Conservation (phyloP, 2,329 filamentous ascomycete species). For the Colletotrichum magnum region DNA sequence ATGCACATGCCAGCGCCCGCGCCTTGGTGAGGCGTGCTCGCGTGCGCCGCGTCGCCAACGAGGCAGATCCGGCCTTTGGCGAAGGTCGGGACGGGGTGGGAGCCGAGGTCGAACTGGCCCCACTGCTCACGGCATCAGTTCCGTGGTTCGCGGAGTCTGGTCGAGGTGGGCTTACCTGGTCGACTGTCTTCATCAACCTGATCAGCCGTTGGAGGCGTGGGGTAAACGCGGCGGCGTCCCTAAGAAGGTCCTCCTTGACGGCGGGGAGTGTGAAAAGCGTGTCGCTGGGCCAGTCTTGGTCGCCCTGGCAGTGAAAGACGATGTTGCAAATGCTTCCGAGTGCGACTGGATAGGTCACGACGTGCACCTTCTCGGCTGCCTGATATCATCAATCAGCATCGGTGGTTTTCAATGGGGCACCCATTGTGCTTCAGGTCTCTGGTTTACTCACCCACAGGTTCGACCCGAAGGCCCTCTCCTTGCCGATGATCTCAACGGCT, state of each 20-base stretch:
- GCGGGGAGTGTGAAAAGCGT: conserved; percentile 43
- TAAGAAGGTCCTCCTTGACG: background rate
- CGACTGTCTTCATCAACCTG: conserved; percentile 1
- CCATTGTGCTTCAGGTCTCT: no score
- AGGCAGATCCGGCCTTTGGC: conserved; percentile 61
- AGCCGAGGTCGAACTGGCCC: conserved; percentile 62
- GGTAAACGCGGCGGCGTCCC: background rate
- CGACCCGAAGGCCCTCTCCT: conserved; percentile 49
- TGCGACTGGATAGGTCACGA: conserved; percentile 72
- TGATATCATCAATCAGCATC: conserved; percentile 11
- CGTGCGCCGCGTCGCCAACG: conserved; percentile 75
- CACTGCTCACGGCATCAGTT: conserved; percentile 49
- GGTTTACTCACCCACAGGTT: conserved; percentile 67
- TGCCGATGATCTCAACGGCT: conserved; percentile 63
- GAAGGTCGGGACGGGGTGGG: conserved; percentile 59
- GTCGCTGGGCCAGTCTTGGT: conserved; percentile 47
- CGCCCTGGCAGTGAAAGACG: conserved; percentile 57
- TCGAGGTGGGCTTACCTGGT: background rate
- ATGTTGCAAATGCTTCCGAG: conserved; percentile 69
- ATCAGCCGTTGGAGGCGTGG: background rate
- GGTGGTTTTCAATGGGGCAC: no score
- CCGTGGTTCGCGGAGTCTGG: background rate
- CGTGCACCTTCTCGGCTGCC: conserved; percentile 64
- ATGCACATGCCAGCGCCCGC: conserved; percentile 72
- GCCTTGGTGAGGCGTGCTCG: conserved; percentile 72